Percentiles rank a stretch among this genome's conserved stretches.
These are phyloP conservation scores for Hypomyces rosellus DNA, from an alignment of 2,329 filamentous ascomycete genomes.

Conservation along the genomic window DNA sequence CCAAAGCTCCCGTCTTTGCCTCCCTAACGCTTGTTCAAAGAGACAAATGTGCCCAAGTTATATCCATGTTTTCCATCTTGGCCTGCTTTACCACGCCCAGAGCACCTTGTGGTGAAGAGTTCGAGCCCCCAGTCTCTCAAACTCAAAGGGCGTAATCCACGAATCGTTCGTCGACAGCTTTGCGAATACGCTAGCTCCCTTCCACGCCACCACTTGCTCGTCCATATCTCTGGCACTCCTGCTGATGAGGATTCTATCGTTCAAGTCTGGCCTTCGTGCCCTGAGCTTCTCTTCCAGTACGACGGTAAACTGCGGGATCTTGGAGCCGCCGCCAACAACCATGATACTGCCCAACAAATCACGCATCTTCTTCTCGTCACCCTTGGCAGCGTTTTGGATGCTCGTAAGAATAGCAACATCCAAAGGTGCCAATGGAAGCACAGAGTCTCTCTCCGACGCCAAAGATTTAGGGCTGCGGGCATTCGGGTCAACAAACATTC, in stretches of 20 bases:
- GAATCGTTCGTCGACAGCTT: constrained; percentile 89
- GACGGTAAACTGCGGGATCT: constrained; percentile 71
- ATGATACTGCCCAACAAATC: constrained; percentile 88
- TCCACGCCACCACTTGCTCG: constrained; percentile 96
- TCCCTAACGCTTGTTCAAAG: too few relatives aligned
- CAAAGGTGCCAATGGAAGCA: constrained; percentile 75
- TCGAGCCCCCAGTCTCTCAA: constrained; percentile 75
- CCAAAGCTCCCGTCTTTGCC: too few relatives aligned
- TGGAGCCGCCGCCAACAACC: constrained; percentile 79
- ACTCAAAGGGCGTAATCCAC: constrained; percentile 85
- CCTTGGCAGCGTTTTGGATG: constrained; percentile 78
- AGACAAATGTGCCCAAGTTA: too few relatives aligned
- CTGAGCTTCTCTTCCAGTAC: constrained; percentile 80
- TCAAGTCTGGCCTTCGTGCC: constrained; percentile 54
- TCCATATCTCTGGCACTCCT: constrained; percentile 86
- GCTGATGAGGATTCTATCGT: constrained; percentile 56
- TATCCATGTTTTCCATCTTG: background rate
- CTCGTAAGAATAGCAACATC: constrained; percentile 86
- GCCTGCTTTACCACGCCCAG: constrained; percentile 47
- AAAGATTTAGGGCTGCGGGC: constrained; percentile 46
- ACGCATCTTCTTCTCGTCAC: constrained; percentile 86
- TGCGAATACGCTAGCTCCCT: constrained; percentile 93
- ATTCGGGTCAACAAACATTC: constrained; percentile 45
- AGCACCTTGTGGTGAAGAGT: constrained; percentile 77
- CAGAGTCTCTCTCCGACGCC: constrained; percentile 67